Evolutionary conservation across 2,329 filamentous ascomycete genomes (phyloP), one percentile per base, ranked within the genome.

Genomic region (Colletotrichum liriopes): DNA sequence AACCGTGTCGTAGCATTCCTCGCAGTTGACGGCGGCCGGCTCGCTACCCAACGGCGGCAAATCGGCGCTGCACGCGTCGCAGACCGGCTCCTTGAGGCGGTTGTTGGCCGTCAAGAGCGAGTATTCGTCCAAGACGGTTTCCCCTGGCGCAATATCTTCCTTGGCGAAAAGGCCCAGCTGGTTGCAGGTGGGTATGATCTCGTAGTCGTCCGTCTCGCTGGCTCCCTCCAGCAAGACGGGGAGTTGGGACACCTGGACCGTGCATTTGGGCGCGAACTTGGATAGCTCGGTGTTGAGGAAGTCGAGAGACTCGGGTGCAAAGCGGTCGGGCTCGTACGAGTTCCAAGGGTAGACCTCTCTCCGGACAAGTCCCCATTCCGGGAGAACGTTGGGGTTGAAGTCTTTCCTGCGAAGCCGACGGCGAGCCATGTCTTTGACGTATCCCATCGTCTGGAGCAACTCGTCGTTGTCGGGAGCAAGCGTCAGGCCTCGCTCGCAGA

Each of bases 111-210:
- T 98, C 51, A 99, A 85, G 9, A 98, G 88, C 11, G 95, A 96
- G 73, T 93, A 93, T 79, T 99, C 96, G 59, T 90, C 86, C 39
- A 99, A 87, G 2, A 98, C 91, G 7, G 88, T 86, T 79, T 97
- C 93, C 12, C 93, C 93, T 0, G 94, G 90, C 0, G 86, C 83
- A 47, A 98, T 93, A 75, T 97, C 92, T 74, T 93, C 89, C 76
- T 91, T 94, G 9, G 95, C 96, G 80, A 98, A 98, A 4, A 99
- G 88, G 5, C 96, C 96, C 0, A 99, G 88, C 81, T 99, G 96
- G 72, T 89, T 88, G 76, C 91, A 92, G 6, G 89, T 92, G 11
- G 86, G 84, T 20, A 87, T 87, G 51, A 84, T 84, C n/a, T 86
- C 84, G 75, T 85, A 86, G 35, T 78, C 78, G 71, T 87, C 85